These are phyloP conservation scores for Phytopythium kandeliae DNA, from an alignment of 352 stramenopile genomes.

Conservation along the genomic window DNA sequence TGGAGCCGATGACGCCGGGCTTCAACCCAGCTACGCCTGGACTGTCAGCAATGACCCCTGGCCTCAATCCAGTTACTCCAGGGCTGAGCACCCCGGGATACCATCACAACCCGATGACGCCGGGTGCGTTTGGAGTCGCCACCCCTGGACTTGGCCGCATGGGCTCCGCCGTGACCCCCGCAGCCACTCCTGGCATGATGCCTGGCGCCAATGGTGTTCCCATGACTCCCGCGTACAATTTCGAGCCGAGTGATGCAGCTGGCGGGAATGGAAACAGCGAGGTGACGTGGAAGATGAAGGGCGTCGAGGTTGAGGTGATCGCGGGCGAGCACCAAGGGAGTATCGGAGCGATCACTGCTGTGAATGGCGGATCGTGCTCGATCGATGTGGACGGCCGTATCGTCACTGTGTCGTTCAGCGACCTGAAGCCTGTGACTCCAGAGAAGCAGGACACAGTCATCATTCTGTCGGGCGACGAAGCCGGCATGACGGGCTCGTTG, in stretches of 20 bases:
- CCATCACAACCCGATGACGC: slow-evolving; percentile 85
- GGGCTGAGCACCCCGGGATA: slow-evolving; percentile 80
- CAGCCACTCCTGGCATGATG: slow-evolving; percentile 73
- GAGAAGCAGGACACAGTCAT: slow-evolving; percentile 87
- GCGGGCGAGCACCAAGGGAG: slow-evolving; percentile 59
- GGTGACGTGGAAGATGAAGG: slow-evolving; percentile 87
- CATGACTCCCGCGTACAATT: slow-evolving; percentile 72
- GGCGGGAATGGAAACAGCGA: slow-evolving; percentile 41
- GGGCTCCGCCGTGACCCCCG: slow-evolving; percentile 56
- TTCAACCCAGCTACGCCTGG: slow-evolving; percentile 85
- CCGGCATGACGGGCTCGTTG: slow-evolving; percentile 73
- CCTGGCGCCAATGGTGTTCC: slow-evolving; percentile 44
- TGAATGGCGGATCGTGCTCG: slow-evolving; percentile 67
- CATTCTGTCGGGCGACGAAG: slow-evolving; percentile 83
- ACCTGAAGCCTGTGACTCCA: slow-evolving; percentile 70
- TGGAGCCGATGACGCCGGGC: slow-evolving; percentile 85
- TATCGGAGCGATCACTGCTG: slow-evolving; percentile 69
- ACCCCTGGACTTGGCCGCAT: slow-evolving; percentile 71
- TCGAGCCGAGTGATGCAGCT: slow-evolving; percentile 36
- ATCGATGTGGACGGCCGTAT: slow-evolving; percentile 74
- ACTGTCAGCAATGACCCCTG: slow-evolving; percentile 71
- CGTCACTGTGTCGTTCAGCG: slow-evolving; percentile 56
- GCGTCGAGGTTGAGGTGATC: slow-evolving; percentile 77
- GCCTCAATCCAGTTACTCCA: slow-evolving; percentile 76
- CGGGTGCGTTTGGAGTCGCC: slow-evolving; percentile 66